Conservation (phyloP, 805 yeast genomes). For the Clavispora asparagi region DNA sequence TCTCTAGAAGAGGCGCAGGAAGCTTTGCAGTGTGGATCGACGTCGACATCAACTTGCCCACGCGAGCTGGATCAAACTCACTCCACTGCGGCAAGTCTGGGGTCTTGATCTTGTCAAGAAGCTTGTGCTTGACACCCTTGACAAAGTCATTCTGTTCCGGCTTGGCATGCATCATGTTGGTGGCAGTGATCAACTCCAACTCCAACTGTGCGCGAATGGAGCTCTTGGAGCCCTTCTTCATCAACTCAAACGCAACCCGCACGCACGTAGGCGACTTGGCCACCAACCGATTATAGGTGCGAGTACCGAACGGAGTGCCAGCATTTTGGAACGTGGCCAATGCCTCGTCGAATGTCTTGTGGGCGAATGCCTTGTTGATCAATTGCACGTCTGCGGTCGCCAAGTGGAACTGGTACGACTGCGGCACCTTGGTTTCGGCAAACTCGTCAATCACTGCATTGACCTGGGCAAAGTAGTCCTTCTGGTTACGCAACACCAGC, state of each 20-base stretch:
- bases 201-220: constrained; percentile 63
- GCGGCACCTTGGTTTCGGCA: constrained; percentile 57
- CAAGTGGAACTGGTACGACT: constrained; percentile 54
- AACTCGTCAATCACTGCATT: constrained; percentile 77
- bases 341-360: constrained; percentile 49
- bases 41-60: constrained; percentile 14
- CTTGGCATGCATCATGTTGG: constrained; percentile 57
- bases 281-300: constrained; percentile 50
- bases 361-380: constrained; percentile 66
- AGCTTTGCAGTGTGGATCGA: constrained; percentile 17
- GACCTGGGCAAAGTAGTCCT: constrained; percentile 51
- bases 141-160: constrained; percentile 55
- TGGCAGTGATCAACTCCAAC: constrained; percentile 71
- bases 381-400: constrained; percentile 50
- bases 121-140: constrained; percentile 59
- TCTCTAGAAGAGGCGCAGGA: constrained; percentile 30
- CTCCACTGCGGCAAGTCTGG: constrained; percentile 48
- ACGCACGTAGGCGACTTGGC: constrained; percentile 76
- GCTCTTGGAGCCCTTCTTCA: constrained; percentile 54
- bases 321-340: constrained; percentile 47
- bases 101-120: constrained; percentile 54
- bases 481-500: constrained; percentile 17
- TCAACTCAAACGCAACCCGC: constrained; percentile 62
- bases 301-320: constrained; percentile 61
- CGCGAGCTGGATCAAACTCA: constrained; percentile 22